Percentiles rank a stretch among this genome's conserved stretches.
Evolutionary conservation across 495 filamentous ascomycete genomes (phyloP).

Genomic region (Trichoderma orchidacearum): DNA sequence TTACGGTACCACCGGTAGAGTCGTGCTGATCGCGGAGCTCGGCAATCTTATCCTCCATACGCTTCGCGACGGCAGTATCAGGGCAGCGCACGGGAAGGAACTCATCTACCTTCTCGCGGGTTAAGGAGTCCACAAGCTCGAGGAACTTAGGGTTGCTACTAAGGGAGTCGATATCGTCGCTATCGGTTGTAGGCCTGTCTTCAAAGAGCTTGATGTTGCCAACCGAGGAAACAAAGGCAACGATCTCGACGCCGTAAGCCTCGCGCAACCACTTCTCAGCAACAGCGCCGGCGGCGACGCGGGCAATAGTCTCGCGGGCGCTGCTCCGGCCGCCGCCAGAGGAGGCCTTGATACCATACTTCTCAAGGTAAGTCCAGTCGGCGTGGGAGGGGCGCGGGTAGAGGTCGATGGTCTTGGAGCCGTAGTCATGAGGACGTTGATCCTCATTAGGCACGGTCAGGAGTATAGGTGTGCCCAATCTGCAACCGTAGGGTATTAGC

Average conservation of each 20-base stretch:
- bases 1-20: slow-evolving; percentile 92
- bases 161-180: slow-evolving; percentile 44
- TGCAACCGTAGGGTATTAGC: background rate
- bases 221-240: slow-evolving; percentile 80
- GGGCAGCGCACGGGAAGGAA: slow-evolving; percentile 84
- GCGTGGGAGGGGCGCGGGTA: slow-evolving; percentile 90
- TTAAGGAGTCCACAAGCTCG: slow-evolving; percentile 56
- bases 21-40: slow-evolving; percentile 69
- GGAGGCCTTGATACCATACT: slow-evolving; percentile 91
- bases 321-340: slow-evolving; percentile 86
- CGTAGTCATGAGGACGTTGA: slow-evolving; percentile 89
- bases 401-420: slow-evolving; percentile 76
- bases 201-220: slow-evolving; percentile 66
- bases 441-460: slow-evolving; percentile 86
- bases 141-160: slow-evolving; percentile 80
- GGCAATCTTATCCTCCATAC: slow-evolving; percentile 73
- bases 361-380: slow-evolving; percentile 93
- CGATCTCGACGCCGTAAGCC: slow-evolving; percentile 76
- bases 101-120: slow-evolving; percentile 66
- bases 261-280: slow-evolving; percentile 83
- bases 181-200: slow-evolving; percentile 47
- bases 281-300: slow-evolving; percentile 89
- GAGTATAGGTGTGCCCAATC: slow-evolving; percentile 76
- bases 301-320: slow-evolving; percentile 86
- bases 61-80: slow-evolving; percentile 41